Base-by-base conservation (phyloP, 805 yeast genomes). In the Hanseniaspora osmophila region DNA sequence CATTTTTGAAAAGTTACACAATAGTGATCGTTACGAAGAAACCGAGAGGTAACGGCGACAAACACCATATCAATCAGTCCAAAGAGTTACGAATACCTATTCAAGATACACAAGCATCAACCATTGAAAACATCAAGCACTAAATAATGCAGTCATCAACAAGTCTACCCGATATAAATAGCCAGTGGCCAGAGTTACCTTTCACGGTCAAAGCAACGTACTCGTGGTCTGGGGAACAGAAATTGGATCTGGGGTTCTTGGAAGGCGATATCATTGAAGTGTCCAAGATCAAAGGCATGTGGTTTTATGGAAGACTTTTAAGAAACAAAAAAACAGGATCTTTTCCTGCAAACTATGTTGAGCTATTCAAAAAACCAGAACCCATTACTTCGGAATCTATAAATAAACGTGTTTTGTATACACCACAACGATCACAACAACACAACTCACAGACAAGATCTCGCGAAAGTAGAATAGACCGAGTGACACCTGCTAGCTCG, bases 191-290 rank as follows among this genome's bases (percentile, higher is more conserved):
- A 30, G 63, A 65, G 29, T 66, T 74, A 15, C 94, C 94, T 3
- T 84, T 84, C 61, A 71, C 71, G 57, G 94, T 81, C 30, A 75
- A 75, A 57, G 92, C 98, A 10, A 74, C 74, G 37, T 90, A 84
- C 58, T 85, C 95, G 19, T 88, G 96, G 96, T 80, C 96, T 17
- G 97, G 96, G 13, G 87, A 86, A 56, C 77, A 83, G 55, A 84
- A 79, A 46, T 82, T 84, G 41, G 96, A 92, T 58, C 69, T 92
- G 39, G 97, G 97, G 0, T 92, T 92, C 59, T 73, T 88, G 17
- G 97, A 92, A 64, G 95, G 94, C 43, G 97, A 92, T 58, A 67
- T 84, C 43, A 84, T 92, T 53, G 95, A 86, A 50, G 94, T 92
- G 4, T 73, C 78, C 44, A 70, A 77, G 48, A 84, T 90, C 3